Evolutionary conservation across 257 asterid species (phyloP), one percentile per base, ranked within the genome.

Genomic region (Ligustrum vulgare): DNA sequence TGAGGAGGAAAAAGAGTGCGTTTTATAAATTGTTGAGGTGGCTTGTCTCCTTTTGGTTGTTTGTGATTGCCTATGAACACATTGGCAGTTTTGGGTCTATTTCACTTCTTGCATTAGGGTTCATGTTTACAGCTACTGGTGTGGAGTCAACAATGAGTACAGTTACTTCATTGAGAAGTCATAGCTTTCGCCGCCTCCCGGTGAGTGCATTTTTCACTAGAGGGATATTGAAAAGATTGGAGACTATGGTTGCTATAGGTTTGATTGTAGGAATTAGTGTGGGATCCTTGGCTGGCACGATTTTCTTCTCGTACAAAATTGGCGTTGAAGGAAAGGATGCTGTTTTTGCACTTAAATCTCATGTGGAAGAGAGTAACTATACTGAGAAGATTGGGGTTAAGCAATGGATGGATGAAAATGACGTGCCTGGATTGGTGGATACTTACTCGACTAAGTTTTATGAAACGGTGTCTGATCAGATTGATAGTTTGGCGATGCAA

Each of bases 371-470:
- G 80, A 93, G 91, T 70, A 95, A 95, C 32, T 95, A 95, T 20
- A 84, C 98, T 13, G 99, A 95, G 89, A 93, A 78, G 76, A 91
- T 93, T 0, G 99, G 98, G 6, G 85, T 95, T 16, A 89, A 80
- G 86, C 78, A 91, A 77, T 95, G 99, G 99, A 93, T 95, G 96
- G 98, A 91, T 11, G 98, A 95, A 56, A 91, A 92, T 65, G 99
- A 95, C 75, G 91, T 95, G 18, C 93, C 99, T 0, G 93, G 89
- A n/a, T 87, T 90, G 93, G 89, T 95, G 80, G 99, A 93, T 75
- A 89, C 51, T 85, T 93, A 93, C 62, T 82, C 91, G 0, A 79
- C 97, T 2, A 89, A 91, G 84, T 73, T 89, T 3, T 95, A 93
- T 41, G 97, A 89, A 70, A 91, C 99, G 0, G 93, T 91, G 5